phyloP scores from a whole-genome alignment of 495 filamentous ascomycete species.

The Aspergillus biplanus region DNA sequence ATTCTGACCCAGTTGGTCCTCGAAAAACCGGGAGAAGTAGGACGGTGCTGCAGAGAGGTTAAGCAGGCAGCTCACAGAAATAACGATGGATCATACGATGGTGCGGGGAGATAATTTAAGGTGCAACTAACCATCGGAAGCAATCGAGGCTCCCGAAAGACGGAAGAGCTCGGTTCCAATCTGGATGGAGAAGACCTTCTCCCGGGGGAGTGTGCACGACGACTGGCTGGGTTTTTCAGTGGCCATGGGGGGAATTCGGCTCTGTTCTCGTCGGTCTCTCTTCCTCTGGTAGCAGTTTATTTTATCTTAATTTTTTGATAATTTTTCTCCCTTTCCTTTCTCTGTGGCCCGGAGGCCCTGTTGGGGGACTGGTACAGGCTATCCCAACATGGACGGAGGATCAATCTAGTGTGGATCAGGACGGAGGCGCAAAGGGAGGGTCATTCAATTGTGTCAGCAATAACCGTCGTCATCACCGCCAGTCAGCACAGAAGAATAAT shows the following conservation, averaged over 20 bases:
- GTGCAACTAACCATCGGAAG: constrained; percentile 82
- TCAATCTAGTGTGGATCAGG: neutral
- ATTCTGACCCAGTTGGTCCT: constrained; percentile 72
- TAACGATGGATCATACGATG: constrained; percentile 13
- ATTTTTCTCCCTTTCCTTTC: neutral
- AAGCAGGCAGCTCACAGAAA: constrained; percentile 35
- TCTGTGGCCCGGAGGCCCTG: constrained; percentile 1
- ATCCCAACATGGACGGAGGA: neutral
- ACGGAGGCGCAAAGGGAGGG: neutral
- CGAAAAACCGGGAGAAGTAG: constrained; percentile 96
- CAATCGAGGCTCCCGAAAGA: constrained; percentile 91
- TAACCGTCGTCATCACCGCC: neutral
- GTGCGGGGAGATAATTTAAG: neutral
- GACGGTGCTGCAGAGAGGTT: constrained; percentile 80
- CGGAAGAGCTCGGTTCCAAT: constrained; percentile 91
- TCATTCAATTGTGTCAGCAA: neutral
- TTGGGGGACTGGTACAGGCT: neutral
- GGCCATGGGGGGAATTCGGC: neutral
- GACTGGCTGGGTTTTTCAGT: neutral
- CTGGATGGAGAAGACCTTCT: constrained; percentile 89
- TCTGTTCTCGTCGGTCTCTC: neutral
- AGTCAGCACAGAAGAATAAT: too few relatives aligned
- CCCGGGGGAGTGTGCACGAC: constrained; percentile 48
- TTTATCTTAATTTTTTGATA: too few relatives aligned
- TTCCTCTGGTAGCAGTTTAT: neutral